Conservation (phyloP, 163 green algal species). For the Dunaliella salina region DNA sequence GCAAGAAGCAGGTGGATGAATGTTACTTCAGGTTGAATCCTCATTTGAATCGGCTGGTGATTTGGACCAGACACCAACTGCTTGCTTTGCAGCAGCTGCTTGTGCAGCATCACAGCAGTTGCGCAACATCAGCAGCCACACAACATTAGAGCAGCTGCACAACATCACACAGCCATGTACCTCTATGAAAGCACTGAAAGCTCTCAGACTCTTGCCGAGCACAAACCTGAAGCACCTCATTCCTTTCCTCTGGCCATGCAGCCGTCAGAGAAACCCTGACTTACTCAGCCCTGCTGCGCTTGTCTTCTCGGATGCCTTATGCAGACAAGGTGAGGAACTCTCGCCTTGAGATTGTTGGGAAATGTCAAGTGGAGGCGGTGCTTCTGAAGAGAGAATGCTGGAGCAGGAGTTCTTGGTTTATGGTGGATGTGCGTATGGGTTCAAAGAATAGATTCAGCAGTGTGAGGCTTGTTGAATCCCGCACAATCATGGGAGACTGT, state of each 20-base stretch:
- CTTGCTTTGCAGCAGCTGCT: background rate
- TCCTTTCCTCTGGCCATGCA: background rate
- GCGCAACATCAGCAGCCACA: background rate
- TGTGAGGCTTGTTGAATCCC: too few species aligned
- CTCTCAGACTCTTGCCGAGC: background rate
- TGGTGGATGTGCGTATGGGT: too few species aligned
- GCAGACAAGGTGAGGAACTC: conserved; percentile 31
- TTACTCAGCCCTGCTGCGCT: conserved; percentile 84
- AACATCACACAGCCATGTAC: too few species aligned
- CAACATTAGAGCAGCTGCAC: background rate
- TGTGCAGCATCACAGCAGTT: background rate
- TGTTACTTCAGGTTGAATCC: background rate
- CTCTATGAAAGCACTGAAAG: too few species aligned
- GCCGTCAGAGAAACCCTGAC: conserved; percentile 83
- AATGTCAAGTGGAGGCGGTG: too few species aligned
- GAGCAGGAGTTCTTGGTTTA: too few species aligned
- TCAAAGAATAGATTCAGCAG: too few species aligned
- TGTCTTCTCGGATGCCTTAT: conserved; percentile 64
- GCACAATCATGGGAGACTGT: too few species aligned
- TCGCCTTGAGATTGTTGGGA: too few species aligned
- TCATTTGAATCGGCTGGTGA: background rate
- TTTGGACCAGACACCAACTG: background rate
- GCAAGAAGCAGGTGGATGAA: too few species aligned
- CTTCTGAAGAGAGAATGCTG: too few species aligned
- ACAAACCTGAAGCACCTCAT: background rate